phyloP scores from a whole-genome alignment of 306 rosid genomes.

The Inga oerstediana region DNA sequence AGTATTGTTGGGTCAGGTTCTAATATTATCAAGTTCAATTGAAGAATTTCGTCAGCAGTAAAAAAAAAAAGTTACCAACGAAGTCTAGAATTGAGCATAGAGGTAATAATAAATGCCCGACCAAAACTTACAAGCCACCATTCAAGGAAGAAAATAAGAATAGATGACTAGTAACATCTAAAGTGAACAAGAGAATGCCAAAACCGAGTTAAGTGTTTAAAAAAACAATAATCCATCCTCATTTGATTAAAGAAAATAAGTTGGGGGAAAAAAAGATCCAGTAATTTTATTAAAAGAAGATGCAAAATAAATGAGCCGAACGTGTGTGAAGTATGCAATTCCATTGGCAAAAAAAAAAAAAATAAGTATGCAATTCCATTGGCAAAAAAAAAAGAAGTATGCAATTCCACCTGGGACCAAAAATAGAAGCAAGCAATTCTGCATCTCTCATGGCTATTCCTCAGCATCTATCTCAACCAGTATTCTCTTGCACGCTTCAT shows the following conservation, averaged over 20 bases:
- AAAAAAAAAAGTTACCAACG: not conserved
- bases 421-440: not conserved
- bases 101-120: not conserved
- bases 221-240: conserved; percentile 28
- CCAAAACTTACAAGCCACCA: not conserved
- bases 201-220: not conserved
- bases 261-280: not conserved
- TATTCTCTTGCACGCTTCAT: conserved; percentile 94
- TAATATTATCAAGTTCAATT: too few relatives aligned
- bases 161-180: not conserved
- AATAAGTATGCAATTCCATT: too few relatives aligned
- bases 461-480: conserved; percentile 65
- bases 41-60: not conserved
- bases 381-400: not conserved
- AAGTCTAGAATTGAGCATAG: not conserved
- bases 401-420: not conserved
- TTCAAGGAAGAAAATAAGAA: not conserved
- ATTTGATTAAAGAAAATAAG: conserved; percentile 11
- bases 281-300: conserved; percentile 3
- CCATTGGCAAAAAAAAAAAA: too few relatives aligned
- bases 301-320: conserved; percentile 14
- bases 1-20: too few relatives aligned
- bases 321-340: not conserved
- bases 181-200: not conserved
- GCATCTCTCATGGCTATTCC: conserved; percentile 41